phyloP scores from a whole-genome alignment of 1,284 basidiomycete genomes.

The Malassezia sympodialis region DNA sequence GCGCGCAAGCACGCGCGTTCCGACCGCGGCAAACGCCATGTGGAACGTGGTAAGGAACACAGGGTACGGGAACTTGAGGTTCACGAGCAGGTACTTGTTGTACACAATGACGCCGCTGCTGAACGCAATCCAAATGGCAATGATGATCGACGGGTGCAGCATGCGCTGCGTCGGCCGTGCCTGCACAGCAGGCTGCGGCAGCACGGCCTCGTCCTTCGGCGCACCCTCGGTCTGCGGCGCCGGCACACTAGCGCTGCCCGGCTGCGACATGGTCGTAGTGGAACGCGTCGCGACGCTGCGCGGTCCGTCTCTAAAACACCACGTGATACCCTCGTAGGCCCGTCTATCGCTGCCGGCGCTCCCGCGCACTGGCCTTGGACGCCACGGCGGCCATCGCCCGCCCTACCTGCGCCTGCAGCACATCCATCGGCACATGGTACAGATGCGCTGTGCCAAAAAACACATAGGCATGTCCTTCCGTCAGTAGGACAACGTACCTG shows the following conservation, averaged over 20 bases:
- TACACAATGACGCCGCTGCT: slow-evolving; percentile 87
- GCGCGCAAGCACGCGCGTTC: slow-evolving; percentile 75
- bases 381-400: not conserved
- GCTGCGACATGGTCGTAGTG: slow-evolving; percentile 14
- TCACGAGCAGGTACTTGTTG: slow-evolving; percentile 62
- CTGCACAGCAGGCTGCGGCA: slow-evolving; percentile 16
- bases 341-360: not conserved
- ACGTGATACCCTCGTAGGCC: not conserved
- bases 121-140: slow-evolving; percentile 80
- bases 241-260: not conserved
- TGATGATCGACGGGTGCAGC: slow-evolving; percentile 57
- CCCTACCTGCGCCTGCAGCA: not conserved
- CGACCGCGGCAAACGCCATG: slow-evolving; percentile 60
- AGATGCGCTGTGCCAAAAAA: slow-evolving; percentile 5
- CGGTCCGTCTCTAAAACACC: not conserved
- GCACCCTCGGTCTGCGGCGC: not conserved
- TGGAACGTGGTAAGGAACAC: slow-evolving; percentile 48
- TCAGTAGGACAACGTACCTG: slow-evolving; percentile 1
- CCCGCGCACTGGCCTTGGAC: not conserved
- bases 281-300: not conserved
- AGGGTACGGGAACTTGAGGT: slow-evolving; percentile 47
- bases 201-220: slow-evolving; percentile 4
- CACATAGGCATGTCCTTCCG: slow-evolving; percentile 6
- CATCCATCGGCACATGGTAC: not conserved
- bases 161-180: slow-evolving; percentile 27